Conservation (phyloP, 2,329 filamentous ascomycete species). For the Didymella keratinophila region DNA sequence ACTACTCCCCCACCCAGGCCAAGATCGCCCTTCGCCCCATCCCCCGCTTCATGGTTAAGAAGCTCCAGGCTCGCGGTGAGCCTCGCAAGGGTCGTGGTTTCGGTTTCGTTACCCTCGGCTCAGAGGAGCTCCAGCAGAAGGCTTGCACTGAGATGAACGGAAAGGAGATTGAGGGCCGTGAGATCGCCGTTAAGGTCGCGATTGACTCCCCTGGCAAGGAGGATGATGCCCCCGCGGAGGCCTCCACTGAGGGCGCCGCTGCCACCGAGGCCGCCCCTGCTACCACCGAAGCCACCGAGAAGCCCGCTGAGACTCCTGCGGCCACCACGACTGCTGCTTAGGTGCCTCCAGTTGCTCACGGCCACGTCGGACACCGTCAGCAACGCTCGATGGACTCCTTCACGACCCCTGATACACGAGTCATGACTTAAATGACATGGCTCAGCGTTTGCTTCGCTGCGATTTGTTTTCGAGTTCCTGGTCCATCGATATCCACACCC, state of each 20-base stretch:
- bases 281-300: slow-evolving; percentile 30
- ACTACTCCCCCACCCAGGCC: slow-evolving; percentile 89
- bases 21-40: slow-evolving; percentile 99
- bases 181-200: slow-evolving; percentile 99
- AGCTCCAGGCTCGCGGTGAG: slow-evolving; percentile 89
- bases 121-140: slow-evolving; percentile 96
- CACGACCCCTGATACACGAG: slow-evolving; percentile 19
- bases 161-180: slow-evolving; percentile 97
- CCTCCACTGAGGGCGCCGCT: slow-evolving; percentile 52
- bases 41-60: slow-evolving; percentile 84
- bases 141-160: slow-evolving; percentile 98
- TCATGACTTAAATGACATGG: slow-evolving; percentile 25
- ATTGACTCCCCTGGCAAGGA: slow-evolving; percentile 99
- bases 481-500: slow-evolving; percentile 40
- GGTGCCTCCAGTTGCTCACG: slow-evolving; percentile 36
- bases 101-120: slow-evolving; percentile 94
- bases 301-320: slow-evolving; percentile 31
- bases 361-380: slow-evolving; percentile 28
- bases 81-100: slow-evolving; percentile 89
- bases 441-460: slow-evolving; percentile 31
- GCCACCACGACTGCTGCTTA: slow-evolving; percentile 46
- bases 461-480: slow-evolving; percentile 32
- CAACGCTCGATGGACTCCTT: slow-evolving; percentile 19
- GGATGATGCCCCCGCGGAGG: slow-evolving; percentile 71
- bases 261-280: slow-evolving; percentile 27